Conservation (phyloP, 306 rosid species). For the Arachis hypogaea region DNA sequence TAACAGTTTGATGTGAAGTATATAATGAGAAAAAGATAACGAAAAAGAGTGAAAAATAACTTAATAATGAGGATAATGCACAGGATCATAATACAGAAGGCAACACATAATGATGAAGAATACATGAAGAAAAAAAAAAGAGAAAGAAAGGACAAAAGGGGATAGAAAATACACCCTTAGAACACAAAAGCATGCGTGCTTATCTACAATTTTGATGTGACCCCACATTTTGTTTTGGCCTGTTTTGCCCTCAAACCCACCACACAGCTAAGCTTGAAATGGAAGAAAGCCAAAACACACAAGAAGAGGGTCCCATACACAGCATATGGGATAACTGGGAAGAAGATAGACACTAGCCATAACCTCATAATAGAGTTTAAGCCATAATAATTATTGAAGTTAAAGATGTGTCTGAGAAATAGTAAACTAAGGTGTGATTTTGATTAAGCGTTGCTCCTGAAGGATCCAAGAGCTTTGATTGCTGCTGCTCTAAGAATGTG, state of each 20-base stretch:
- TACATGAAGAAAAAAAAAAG: conserved; percentile 7
- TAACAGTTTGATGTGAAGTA: too few relatives aligned
- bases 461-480: conserved; percentile 90
- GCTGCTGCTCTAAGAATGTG: conserved; percentile 79
- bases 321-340: too few relatives aligned
- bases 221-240: conserved; percentile 38
- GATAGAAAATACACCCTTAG: conserved; percentile 51
- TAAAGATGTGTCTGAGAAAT: background rate
- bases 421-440: background rate
- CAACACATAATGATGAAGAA: conserved; percentile 37
- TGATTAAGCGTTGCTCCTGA: conserved; percentile 81
- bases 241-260: conserved; percentile 14
- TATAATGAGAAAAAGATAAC: too few relatives aligned
- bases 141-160: conserved; percentile 12
- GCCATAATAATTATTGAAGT: background rate
- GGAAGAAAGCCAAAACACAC: conserved; percentile 27
- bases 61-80: background rate
- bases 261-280: background rate
- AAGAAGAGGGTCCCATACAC: conserved; percentile 23
- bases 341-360: too few relatives aligned
- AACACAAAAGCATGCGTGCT: conserved; percentile 43
- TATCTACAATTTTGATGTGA: conserved; percentile 64
- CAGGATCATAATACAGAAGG: background rate
- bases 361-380: conserved; percentile 11
- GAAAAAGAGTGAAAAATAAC: background rate